These are phyloP conservation scores for Myxozyma neotropica DNA, from an alignment of 805 yeast genomes.

Conservation along the genomic window DNA sequence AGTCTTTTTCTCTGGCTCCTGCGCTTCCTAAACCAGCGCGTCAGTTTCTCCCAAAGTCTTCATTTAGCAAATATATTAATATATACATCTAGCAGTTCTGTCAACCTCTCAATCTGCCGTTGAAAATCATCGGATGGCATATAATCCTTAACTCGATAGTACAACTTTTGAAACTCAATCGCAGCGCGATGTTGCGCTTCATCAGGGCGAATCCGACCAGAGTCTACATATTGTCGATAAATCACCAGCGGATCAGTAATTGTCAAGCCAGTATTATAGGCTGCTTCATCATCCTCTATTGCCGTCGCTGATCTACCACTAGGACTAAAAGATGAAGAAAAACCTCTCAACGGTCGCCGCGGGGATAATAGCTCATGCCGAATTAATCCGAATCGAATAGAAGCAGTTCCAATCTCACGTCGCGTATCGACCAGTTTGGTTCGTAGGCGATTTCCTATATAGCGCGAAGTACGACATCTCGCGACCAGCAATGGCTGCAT, in stretches of 20 bases:
- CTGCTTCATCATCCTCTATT: not conserved
- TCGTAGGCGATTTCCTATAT: too few relatives aligned
- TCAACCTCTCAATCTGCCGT: slow-evolving; percentile 46
- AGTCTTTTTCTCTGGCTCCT: slow-evolving; percentile 10
- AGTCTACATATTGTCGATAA: slow-evolving; percentile 56
- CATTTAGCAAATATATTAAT: slow-evolving; percentile 13
- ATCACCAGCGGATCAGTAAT: slow-evolving; percentile 66
- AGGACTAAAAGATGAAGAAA: too few relatives aligned
- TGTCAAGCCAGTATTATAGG: slow-evolving; percentile 37
- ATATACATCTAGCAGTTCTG: slow-evolving; percentile 42
- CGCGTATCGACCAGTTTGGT: too few relatives aligned
- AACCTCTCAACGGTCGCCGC: too few relatives aligned
- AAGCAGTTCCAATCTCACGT: too few relatives aligned
- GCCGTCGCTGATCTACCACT: too few relatives aligned
- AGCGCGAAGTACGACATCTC: too few relatives aligned
- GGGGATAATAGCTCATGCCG: too few relatives aligned
- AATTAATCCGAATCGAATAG: too few relatives aligned
- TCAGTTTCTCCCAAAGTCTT: not conserved
- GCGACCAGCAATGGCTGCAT: too few relatives aligned
- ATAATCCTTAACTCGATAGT: slow-evolving; percentile 61
- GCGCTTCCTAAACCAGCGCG: not conserved
- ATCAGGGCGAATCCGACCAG: slow-evolving; percentile 58
- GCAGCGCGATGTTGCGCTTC: slow-evolving; percentile 64
- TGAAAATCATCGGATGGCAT: slow-evolving; percentile 54
- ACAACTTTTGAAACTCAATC: slow-evolving; percentile 62